Percentiles rank a stretch among this genome's conserved stretches.
phyloP scores from a whole-genome alignment of 257 asterid genomes.

The Nicotiana undulata region DNA sequence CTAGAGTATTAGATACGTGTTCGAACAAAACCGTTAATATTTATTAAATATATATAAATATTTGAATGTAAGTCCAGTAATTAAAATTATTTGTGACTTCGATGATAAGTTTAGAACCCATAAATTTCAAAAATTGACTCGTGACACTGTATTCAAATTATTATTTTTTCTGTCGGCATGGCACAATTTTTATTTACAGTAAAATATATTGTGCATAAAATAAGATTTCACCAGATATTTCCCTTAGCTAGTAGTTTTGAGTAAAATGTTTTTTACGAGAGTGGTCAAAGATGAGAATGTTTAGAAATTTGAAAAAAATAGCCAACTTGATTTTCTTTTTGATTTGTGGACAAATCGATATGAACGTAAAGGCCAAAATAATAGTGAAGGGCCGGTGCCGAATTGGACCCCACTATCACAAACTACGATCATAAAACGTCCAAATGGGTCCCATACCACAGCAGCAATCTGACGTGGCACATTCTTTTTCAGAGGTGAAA shows the following conservation, averaged over 20 bases:
- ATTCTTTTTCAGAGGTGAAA: neutral
- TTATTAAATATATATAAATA: too few relatives aligned
- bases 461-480: slow-evolving; percentile 3
- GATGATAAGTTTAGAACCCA: too few relatives aligned
- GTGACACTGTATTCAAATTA: too few relatives aligned
- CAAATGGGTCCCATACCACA: neutral
- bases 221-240: neutral
- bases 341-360: neutral
- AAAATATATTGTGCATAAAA: neutral
- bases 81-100: too few relatives aligned
- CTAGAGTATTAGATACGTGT: too few relatives aligned
- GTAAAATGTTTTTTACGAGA: slow-evolving; percentile 2
- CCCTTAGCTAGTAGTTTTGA: neutral
- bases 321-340: neutral
- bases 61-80: too few relatives aligned
- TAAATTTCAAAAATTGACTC: neutral
- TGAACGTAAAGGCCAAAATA: slow-evolving; percentile 9
- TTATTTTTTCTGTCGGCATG: neutral
- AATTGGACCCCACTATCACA: neutral
- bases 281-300: slow-evolving; percentile 10
- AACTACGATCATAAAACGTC: neutral
- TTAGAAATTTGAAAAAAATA: neutral
- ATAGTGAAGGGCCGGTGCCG: slow-evolving; percentile 10
- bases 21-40: too few relatives aligned
- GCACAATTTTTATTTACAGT: neutral